Conservation (phyloP, 2,329 filamentous ascomycete species). For the Malbranchea zuffiana region DNA sequence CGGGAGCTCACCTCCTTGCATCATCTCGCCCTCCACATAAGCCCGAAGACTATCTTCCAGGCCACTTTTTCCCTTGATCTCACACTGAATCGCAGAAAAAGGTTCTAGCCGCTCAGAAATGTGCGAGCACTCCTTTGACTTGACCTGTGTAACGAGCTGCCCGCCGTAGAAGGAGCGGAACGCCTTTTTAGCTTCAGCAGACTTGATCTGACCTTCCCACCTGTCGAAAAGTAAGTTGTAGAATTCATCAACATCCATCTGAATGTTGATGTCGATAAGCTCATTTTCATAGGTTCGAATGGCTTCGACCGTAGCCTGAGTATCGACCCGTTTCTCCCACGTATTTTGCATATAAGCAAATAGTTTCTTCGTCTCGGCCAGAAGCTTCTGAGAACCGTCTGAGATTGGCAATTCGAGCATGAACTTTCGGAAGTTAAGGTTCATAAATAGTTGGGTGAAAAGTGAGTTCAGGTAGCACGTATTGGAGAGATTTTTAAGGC, state of each 20-base stretch:
- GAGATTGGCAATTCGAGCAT: slow-evolving; percentile 56
- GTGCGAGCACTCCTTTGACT: slow-evolving; percentile 86
- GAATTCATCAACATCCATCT: slow-evolving; percentile 98
- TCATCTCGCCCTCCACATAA: slow-evolving; percentile 92
- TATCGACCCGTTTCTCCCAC: slow-evolving; percentile 61
- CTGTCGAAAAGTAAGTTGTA: slow-evolving; percentile 89
- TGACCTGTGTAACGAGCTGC: slow-evolving; percentile 85
- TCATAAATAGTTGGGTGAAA: slow-evolving; percentile 93
- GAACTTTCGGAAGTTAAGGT: slow-evolving; percentile 73
- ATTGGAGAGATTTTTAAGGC: slow-evolving; percentile 82
- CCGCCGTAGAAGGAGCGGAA: slow-evolving; percentile 84
- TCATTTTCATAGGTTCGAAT: slow-evolving; percentile 76
- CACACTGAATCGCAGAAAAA: slow-evolving; percentile 90
- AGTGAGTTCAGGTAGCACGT: slow-evolving; percentile 97
- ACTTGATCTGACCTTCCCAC: slow-evolving; percentile 70
- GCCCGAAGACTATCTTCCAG: slow-evolving; percentile 81
- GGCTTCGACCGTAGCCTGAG: slow-evolving; percentile 57
- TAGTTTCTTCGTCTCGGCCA: slow-evolving; percentile 66
- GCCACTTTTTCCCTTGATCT: slow-evolving; percentile 81
- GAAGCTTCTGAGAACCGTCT: slow-evolving; percentile 51
- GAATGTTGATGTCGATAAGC: slow-evolving; percentile 71
- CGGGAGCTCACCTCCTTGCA: slow-evolving; percentile 62
- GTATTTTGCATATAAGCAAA: slow-evolving; percentile 83
- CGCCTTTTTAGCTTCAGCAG: slow-evolving; percentile 54
- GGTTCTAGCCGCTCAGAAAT: slow-evolving; percentile 83